Percentiles rank a stretch among this genome's conserved stretches.
Conservation (phyloP, 225 moss, liverwort and hornwort genomes). For the Asterella californica region DNA sequence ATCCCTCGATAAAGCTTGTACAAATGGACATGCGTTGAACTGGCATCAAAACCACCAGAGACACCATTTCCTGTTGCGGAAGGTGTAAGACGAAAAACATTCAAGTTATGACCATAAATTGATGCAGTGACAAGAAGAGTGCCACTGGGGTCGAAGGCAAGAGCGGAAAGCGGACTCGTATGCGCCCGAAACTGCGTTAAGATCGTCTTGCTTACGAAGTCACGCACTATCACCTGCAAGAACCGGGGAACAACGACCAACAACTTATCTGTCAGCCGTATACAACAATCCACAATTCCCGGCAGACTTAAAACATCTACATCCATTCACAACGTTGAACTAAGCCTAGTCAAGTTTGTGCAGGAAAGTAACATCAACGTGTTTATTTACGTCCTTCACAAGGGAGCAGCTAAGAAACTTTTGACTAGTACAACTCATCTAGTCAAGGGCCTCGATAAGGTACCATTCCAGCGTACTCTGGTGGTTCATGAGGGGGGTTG, state of each 20-base stretch:
- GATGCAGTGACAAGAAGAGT: slow-evolving; percentile 96
- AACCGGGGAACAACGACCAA: not conserved
- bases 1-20: slow-evolving; percentile 96
- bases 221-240: slow-evolving; percentile 88
- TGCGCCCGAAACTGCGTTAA: slow-evolving; percentile 95
- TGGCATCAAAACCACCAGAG: slow-evolving; percentile 45
- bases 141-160: slow-evolving; percentile 94
- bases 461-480: slow-evolving; percentile 89
- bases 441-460: not conserved
- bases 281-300: not conserved
- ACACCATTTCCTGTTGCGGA: slow-evolving; percentile 36
- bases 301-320: not conserved
- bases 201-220: slow-evolving; percentile 85
- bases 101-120: slow-evolving; percentile 92
- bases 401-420: not conserved
- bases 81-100: slow-evolving; percentile 87
- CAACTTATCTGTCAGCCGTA: not conserved
- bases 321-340: not conserved
- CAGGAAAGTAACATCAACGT: not conserved
- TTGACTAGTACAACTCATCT: not conserved
- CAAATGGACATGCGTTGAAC: slow-evolving; percentile 59
- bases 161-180: slow-evolving; percentile 86
- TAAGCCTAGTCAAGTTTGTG: too few species aligned
- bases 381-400: not conserved
- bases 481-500: slow-evolving; percentile 53